A percentile compares a stretch with the other conserved stretches of the same genome.
Conservation (phyloP, 441 rosid species). For the Bruguiera hainesii region DNA sequence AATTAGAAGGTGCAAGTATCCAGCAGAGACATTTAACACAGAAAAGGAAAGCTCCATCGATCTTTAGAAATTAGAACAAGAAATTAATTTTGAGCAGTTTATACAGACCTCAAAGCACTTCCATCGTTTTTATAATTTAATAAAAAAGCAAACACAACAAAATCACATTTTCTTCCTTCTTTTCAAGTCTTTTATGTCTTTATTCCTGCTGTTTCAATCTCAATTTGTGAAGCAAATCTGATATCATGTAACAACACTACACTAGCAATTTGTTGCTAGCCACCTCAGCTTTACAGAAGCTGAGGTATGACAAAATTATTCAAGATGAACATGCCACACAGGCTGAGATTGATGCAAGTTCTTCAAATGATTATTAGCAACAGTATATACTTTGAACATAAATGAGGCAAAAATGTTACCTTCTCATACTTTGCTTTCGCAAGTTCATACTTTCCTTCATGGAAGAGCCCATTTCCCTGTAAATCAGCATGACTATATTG, state of each 20-base stretch:
- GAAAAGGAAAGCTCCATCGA: background rate
- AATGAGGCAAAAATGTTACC: conserved; percentile 39
- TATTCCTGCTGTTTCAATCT: background rate
- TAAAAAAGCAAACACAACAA: too few species aligned
- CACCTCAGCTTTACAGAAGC: background rate
- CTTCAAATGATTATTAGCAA: too few species aligned
- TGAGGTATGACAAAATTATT: background rate
- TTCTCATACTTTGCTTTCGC: conserved; percentile 95
- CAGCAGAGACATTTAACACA: background rate
- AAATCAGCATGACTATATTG: conserved; percentile 26
- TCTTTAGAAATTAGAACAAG: background rate
- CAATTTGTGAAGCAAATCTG: background rate
- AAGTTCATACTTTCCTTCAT: conserved; percentile 93
- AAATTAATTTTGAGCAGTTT: background rate
- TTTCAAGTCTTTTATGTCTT: too few species aligned
- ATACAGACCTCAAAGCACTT: too few species aligned
- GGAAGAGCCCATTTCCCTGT: conserved; percentile 94
- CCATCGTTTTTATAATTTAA: too few species aligned
- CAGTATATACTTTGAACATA: too few species aligned
- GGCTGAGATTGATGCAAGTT: too few species aligned
- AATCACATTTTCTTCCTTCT: too few species aligned
- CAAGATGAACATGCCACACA: background rate
- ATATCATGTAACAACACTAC: background rate
- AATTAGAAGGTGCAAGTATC: conserved; percentile 5
- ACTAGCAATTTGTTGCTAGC: background rate